These are phyloP conservation scores for barley (Hordeum vulgare) DNA, from an alignment of 176 grass and related monocot genomes.

Conservation along the genomic window MorexV3_pseudomolecules_assembly NC_058524.1:106229404-106229903, in stretches of 20 bases:
- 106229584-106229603: slow-evolving; percentile 38
- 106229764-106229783: slow-evolving; percentile 52
- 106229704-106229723: slow-evolving; percentile 34
- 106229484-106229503: slow-evolving; percentile 50
- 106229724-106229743: slow-evolving; percentile 44
- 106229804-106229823: slow-evolving; percentile 22
- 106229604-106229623: slow-evolving; percentile 34
- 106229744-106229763: slow-evolving; percentile 66
- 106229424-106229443: slow-evolving; percentile 36
- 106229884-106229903: slow-evolving; percentile 48
- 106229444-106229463: neutral
- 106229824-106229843: slow-evolving; percentile 33
- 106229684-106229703: slow-evolving; percentile 22
- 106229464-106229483: neutral
- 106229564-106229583: slow-evolving; percentile 37
- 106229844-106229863: slow-evolving; percentile 67
- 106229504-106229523: slow-evolving; percentile 46
- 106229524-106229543: slow-evolving; percentile 39
- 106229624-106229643: slow-evolving; percentile 50
- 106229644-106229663: slow-evolving; percentile 25
- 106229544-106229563: slow-evolving; percentile 43
- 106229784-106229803: slow-evolving; percentile 19
- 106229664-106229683: slow-evolving; percentile 30
- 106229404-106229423: neutral
- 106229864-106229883: slow-evolving; percentile 63